Conservation (phyloP, 2,329 filamentous ascomycete genomes). For the Oidium heveae region DNA sequence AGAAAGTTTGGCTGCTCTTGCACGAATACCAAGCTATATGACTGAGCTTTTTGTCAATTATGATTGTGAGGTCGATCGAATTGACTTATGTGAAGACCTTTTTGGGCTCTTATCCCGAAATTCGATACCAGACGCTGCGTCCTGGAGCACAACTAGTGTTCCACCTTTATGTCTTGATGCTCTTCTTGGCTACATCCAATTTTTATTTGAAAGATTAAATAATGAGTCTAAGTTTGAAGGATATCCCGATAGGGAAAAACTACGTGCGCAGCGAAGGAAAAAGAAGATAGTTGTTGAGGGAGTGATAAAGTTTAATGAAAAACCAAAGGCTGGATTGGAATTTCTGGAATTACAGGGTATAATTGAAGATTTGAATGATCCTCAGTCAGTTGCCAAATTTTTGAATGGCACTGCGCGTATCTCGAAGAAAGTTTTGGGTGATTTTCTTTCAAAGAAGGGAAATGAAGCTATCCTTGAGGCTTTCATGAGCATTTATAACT, state of each 20-base stretch:
- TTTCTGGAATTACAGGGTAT: constrained; percentile 70
- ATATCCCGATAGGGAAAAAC: constrained; percentile 34
- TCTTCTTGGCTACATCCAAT: constrained; percentile 72
- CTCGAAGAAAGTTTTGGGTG: constrained; percentile 75
- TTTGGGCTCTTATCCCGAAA: constrained; percentile 80
- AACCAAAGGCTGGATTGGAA: constrained; percentile 65
- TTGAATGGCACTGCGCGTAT: constrained; percentile 67
- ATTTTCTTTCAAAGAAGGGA: constrained; percentile 74
- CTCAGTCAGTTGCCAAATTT: constrained; percentile 61
- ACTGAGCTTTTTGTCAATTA: constrained; percentile 94
- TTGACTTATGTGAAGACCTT: constrained; percentile 86
- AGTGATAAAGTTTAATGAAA: constrained; percentile 82
- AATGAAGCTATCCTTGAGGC: constrained; percentile 68
- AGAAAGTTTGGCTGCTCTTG: constrained; percentile 76
- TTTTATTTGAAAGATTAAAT: constrained; percentile 65
- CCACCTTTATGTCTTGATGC: constrained; percentile 86
- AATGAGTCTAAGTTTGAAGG: constrained; percentile 37
- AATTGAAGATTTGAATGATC: constrained; percentile 49
- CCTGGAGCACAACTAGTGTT: constrained; percentile 97
- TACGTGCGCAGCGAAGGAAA: constrained; percentile 48
- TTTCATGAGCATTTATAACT: constrained; percentile 75
- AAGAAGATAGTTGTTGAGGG: constrained; percentile 82
- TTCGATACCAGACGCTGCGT: constrained; percentile 87
- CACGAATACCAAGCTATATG: constrained; percentile 84
- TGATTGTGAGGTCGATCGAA: constrained; percentile 78